These are phyloP conservation scores for Cantharellus cinnabarinus DNA, from an alignment of 768 basidiomycete species.

Conservation along the genomic window DNA sequence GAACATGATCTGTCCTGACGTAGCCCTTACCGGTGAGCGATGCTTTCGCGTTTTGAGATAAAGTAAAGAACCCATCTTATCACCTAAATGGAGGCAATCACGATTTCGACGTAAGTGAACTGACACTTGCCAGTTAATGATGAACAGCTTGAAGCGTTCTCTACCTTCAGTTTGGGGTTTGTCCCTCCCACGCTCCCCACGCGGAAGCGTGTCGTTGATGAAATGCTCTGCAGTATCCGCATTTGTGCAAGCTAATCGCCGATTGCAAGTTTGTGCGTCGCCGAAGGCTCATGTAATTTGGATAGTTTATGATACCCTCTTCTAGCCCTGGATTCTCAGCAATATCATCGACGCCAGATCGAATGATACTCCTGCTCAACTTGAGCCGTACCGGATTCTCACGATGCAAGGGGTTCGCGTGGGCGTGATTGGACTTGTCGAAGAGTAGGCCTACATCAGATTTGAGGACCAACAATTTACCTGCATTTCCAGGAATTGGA, in stretches of 20 bases:
- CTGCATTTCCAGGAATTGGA: conserved; percentile 50
- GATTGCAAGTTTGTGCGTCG: conserved; percentile 47
- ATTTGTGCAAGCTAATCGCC: conserved; percentile 37
- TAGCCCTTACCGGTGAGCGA: conserved; percentile 51
- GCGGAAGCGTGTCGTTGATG: not conserved
- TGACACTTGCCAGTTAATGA: not conserved
- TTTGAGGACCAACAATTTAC: not conserved
- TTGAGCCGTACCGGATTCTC: conserved; percentile 43
- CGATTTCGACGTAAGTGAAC: conserved; percentile 45
- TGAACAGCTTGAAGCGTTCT: not conserved
- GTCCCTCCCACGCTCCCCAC: conserved; percentile 2
- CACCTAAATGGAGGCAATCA: conserved; percentile 46
- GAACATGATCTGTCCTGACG: conserved; percentile 62
- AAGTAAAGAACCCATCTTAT: too few species aligned
- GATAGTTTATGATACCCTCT: not conserved
- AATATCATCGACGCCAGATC: conserved; percentile 63
- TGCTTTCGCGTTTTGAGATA: not conserved
- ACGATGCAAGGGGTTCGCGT: conserved; percentile 51
- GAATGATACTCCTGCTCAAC: conserved; percentile 33
- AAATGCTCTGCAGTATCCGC: conserved; percentile 23
- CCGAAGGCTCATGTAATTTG: not conserved
- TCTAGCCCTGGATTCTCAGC: conserved; percentile 73
- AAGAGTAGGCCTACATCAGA: conserved; percentile 34
- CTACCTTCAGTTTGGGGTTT: conserved; percentile 12
- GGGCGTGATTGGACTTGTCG: conserved; percentile 73